phyloP scores from a whole-genome alignment of 202 grass and related monocot species.

The Elaeis oleifera region DNA sequence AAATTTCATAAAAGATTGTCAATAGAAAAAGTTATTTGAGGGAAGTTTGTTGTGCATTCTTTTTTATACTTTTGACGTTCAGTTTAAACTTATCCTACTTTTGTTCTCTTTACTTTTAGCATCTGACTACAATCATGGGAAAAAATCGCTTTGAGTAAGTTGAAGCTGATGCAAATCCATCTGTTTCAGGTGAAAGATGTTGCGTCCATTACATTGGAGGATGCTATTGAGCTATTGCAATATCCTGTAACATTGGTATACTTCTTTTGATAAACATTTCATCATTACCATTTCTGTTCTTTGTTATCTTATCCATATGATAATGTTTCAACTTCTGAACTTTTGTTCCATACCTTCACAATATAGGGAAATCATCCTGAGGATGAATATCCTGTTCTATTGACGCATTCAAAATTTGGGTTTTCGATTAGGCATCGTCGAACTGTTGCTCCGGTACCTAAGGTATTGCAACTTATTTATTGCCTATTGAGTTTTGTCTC shows the following conservation, averaged over 20 bases:
- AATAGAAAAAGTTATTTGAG: too few relatives aligned
- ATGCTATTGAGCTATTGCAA: conserved; percentile 74
- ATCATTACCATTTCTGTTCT: conserved; percentile 4
- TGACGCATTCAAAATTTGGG: conserved; percentile 74
- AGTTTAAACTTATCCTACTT: too few relatives aligned
- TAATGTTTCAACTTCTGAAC: too few relatives aligned
- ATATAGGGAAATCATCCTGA: conserved; percentile 76
- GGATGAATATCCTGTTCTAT: conserved; percentile 52
- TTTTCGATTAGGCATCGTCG: conserved; percentile 60
- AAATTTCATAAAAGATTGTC: too few relatives aligned
- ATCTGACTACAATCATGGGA: not conserved
- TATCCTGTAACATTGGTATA: conserved; percentile 78
- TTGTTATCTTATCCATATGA: not conserved
- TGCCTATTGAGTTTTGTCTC: not conserved
- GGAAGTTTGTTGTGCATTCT: too few relatives aligned
- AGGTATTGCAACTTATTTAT: conserved; percentile 35
- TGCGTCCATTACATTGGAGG: conserved; percentile 51
- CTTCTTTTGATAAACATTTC: conserved; percentile 16
- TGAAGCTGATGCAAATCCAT: not conserved
- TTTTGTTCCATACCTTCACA: conserved; percentile 1
- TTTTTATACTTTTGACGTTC: too few relatives aligned
- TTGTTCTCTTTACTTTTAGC: not conserved
- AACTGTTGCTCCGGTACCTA: conserved; percentile 54
- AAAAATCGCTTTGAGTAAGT: not conserved
- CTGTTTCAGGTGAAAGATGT: conserved; percentile 62